Percentiles rank a stretch among this genome's conserved stretches.
Evolutionary conservation across 192 early-diverging fungal genomes (phyloP).

Genomic region (Coemansia sp.): DNA sequence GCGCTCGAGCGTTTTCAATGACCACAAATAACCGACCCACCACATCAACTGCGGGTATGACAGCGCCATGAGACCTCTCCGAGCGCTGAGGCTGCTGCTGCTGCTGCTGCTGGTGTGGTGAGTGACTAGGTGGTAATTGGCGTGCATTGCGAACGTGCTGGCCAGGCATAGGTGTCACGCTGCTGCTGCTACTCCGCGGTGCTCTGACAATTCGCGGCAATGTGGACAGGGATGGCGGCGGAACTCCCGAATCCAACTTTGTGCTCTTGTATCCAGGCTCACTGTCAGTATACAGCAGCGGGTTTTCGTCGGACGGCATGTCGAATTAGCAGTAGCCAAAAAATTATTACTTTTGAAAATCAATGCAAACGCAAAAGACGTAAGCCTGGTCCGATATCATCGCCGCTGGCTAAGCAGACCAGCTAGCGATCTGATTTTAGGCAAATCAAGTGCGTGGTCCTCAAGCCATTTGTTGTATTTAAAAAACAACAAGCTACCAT

Average conservation of each 20-base stretch:
- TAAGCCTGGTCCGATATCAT: too few species aligned
- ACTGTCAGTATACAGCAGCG: slow-evolving; percentile 28
- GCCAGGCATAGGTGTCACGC: neutral
- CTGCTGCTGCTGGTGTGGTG: neutral
- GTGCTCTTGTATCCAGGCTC: slow-evolving; percentile 32
- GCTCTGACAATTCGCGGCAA: slow-evolving; percentile 9
- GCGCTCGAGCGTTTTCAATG: slow-evolving; percentile 4
- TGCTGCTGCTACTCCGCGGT: neutral
- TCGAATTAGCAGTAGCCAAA: neutral
- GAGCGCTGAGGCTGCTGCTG: neutral
- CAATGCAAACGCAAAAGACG: neutral
- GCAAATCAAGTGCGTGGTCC: too few species aligned
- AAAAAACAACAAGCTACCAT: too few species aligned
- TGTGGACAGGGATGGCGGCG: slow-evolving; percentile 25
- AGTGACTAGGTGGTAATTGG: neutral
- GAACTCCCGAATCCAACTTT: slow-evolving; percentile 17
- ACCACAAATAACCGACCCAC: neutral
- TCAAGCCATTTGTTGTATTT: too few species aligned
- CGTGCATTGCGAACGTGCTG: neutral
- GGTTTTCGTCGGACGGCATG: slow-evolving; percentile 16
- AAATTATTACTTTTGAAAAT: too few species aligned
- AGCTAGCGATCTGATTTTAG: too few species aligned
- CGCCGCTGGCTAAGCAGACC: too few species aligned
- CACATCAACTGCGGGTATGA: neutral
- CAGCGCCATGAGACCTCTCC: neutral